Percentiles rank a stretch among this genome's conserved stretches.
Conservation (phyloP, 139 green algal species). For the Spirogloea muscicola region DNA sequence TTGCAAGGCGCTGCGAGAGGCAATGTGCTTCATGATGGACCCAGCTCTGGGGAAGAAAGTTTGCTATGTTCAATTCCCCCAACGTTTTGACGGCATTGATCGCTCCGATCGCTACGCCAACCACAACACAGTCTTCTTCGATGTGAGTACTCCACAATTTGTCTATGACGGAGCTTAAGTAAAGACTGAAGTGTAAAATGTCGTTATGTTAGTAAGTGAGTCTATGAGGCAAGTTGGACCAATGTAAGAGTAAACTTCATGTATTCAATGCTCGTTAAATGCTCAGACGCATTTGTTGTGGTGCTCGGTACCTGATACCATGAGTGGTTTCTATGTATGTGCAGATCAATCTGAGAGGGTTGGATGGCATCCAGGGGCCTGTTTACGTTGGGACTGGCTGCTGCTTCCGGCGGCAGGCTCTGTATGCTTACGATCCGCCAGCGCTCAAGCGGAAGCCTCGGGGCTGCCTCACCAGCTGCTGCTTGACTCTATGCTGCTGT, state of each 20-base stretch:
- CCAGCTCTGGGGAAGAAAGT: slow-evolving; percentile 31
- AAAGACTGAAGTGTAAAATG: too few species aligned
- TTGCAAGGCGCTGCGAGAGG: slow-evolving; percentile 36
- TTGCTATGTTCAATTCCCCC: slow-evolving; percentile 48
- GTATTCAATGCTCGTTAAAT: too few species aligned
- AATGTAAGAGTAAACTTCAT: too few species aligned
- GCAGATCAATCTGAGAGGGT: slow-evolving; percentile 40
- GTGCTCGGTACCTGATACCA: too few species aligned
- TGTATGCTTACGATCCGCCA: slow-evolving; percentile 39
- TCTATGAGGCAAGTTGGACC: too few species aligned
- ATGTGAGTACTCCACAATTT: slow-evolving; percentile 20
- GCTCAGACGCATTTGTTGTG: too few species aligned
- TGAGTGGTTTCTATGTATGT: too few species aligned
- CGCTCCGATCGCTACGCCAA: slow-evolving; percentile 47
- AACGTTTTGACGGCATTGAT: slow-evolving; percentile 49
- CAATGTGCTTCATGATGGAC: slow-evolving; percentile 51
- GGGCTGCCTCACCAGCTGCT: neutral
- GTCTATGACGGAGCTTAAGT: too few species aligned
- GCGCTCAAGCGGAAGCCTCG: too few species aligned
- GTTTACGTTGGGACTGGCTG: slow-evolving; percentile 47
- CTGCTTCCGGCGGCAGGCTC: slow-evolving; percentile 39
- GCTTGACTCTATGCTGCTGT: too few species aligned
- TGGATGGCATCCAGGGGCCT: slow-evolving; percentile 42
- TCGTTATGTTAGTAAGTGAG: too few species aligned
- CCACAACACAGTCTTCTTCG: slow-evolving; percentile 51